Evolutionary conservation across 2,329 filamentous ascomycete species (phyloP), one percentile per base, ranked within the genome.

Genomic region (Sphaerulina vaccinii): DNA sequence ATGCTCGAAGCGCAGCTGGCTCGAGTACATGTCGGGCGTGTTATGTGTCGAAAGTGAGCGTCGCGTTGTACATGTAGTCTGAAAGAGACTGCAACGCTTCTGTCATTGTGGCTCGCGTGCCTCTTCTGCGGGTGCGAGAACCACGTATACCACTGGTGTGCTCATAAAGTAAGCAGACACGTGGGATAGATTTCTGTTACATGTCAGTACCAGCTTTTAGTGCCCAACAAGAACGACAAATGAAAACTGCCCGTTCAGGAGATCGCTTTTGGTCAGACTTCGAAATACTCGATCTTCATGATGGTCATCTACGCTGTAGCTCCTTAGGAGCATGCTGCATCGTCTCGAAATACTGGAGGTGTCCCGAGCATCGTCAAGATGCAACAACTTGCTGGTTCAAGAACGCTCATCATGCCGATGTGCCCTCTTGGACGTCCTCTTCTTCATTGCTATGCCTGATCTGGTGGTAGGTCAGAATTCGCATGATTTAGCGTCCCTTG

Each of bases 401-500:
- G 16, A 18, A 19, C 36, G 27, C 13, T n/a, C 35, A 11, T 32
- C 15, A n/a, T 39, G 45, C 21, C 19, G 18, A 29, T 16, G 21
- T 23, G 24, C 23, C 32, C 21, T 22, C 45, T 40, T 21, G n/a
- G n/a, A 22, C 13, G 35, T 29, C 36, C 11, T 18, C 24, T 22
- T 24, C 22, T 45, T 45, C 35, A 18, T 40, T 15, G 36, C 36
- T 13, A 23, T 18, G 18, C 35, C 18, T n/a, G n/a, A n/a, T 35
- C 15, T 32, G 16, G 24, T 18, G n/a, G 16, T 18, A 13, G 23
- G 3, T 22, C 10, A 24, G 35, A 21, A 23, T 23, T 11, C 23
- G 16, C 27, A 24, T 19, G 27, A 23, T 62, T 71, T 75, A 77
- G 63, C 75, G 75, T 55, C 75, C 75, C 73, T 76, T 78, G 69